Base-by-base conservation (phyloP, 1,284 basidiomycete species). In the Boletus albobrunnescens region DNA sequence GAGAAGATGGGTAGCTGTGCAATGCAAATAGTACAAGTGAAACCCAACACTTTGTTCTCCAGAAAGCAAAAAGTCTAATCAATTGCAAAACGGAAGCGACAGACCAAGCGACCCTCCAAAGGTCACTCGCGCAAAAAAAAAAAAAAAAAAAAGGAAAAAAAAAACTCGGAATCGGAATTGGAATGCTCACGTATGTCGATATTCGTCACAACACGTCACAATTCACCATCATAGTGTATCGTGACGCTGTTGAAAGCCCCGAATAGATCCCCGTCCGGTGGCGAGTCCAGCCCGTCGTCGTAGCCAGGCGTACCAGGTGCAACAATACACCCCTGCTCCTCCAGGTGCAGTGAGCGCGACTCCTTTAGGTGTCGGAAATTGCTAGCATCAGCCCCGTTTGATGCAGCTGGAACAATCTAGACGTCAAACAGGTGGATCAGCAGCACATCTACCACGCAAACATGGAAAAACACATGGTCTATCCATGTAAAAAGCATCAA, bases 301-400 rank as follows among this genome's bases (percentile, higher is more conserved):
- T 58, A 62, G 1, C 65, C 67, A 42, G 55, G 56, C 47, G 56
- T 55, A n/a, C 67, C 63, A 46, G 60, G 49, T 40, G 54, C 28
- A 43, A 70, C 55, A 27, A 69, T 62, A 30, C 72, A 66, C 43
- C 62, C 69, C 58, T 81, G 74, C 50, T 78, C 78, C 57, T 94
- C 92, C 55, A 97, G 79, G 67, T 97, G 91, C 60, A 97, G 75
- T 52, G 89, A 93, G 54, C 84, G 82, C 38, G 87, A 91, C 70
- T 98, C 95, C 56, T 92, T 85, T 61, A 97, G 75, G 47, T 87
- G 81, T 41, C 94, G 84, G 75, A 94, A 96, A 72, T 96, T 95
- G 67, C 87, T 82, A 23, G 90, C 87, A 63, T 95, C 93, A 51
- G 81, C 71, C 37, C 88, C 92, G 60, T 90, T 91, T 40, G 87